A percentile compares a stretch with the other conserved stretches of the same genome.
Conservation (phyloP, 2,329 filamentous ascomycete species). For the Epicoccum sorghinum region DNA sequence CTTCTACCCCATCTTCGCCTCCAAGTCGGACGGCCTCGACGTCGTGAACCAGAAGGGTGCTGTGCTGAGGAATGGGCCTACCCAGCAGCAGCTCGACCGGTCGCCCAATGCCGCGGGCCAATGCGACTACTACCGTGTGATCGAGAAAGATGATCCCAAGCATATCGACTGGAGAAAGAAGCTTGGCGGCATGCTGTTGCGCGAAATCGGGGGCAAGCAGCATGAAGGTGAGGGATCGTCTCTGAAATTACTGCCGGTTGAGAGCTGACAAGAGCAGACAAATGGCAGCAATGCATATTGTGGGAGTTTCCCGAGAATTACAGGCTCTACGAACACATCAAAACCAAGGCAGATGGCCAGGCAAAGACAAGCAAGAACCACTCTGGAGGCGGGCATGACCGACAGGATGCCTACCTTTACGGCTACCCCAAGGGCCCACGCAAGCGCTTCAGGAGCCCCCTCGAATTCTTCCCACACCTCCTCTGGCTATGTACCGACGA, state of each 20-base stretch:
- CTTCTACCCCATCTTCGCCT: slow-evolving; percentile 56
- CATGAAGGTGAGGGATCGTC: slow-evolving; percentile 32
- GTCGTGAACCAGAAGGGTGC: slow-evolving; percentile 56
- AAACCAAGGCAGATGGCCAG: slow-evolving; percentile 57
- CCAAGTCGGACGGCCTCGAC: slow-evolving; percentile 57
- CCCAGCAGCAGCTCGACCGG: slow-evolving; percentile 58
- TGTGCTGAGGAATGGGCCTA: slow-evolving; percentile 60
- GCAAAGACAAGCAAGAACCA: slow-evolving; percentile 57
- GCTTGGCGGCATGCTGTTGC: slow-evolving; percentile 63
- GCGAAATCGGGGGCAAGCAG: slow-evolving; percentile 52
- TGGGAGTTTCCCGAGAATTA: slow-evolving; percentile 63
- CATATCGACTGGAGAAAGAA: slow-evolving; percentile 64
- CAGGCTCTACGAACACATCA: slow-evolving; percentile 63
- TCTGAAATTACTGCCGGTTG: background rate
- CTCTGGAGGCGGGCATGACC: slow-evolving; percentile 58
- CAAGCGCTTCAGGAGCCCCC: slow-evolving; percentile 64
- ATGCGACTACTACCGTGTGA: slow-evolving; percentile 61
- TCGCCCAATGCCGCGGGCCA: slow-evolving; percentile 60
- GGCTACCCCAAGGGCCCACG: slow-evolving; percentile 63
- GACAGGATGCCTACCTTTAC: slow-evolving; percentile 66
- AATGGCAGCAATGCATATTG: slow-evolving; percentile 56
- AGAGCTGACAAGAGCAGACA: slow-evolving; percentile 28
- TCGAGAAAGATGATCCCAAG: slow-evolving; percentile 58
- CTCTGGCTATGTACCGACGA: slow-evolving; percentile 63
- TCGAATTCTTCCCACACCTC: slow-evolving; percentile 66